Base-by-base conservation (phyloP, 2,329 filamentous ascomycete genomes). In the Cladorrhinum sp. region DNA sequence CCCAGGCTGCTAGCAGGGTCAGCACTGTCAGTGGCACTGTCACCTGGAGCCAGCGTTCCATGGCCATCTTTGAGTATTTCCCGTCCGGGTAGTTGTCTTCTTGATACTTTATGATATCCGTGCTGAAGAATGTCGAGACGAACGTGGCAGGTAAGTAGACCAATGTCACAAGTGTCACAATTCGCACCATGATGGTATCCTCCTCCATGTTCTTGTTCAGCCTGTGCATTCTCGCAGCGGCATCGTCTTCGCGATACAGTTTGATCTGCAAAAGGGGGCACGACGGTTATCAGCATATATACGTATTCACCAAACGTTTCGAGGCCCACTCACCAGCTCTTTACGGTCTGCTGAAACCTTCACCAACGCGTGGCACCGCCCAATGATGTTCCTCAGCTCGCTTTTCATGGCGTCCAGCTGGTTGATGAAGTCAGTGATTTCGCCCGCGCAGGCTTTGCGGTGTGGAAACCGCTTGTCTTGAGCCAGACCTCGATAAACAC, bases 301-400 rank as follows among this genome's bases (percentile, higher is more conserved):
- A 65, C n/a, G 69, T 72, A 4, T 73, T 75, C 20, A n/a, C n/a
- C n/a, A n/a, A n/a, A n/a, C n/a, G n/a, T n/a, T n/a, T n/a, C n/a
- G n/a, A n/a, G n/a, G n/a, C n/a, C n/a, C n/a, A n/a, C n/a, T 29
- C 10, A 29, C 25, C 25, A 29, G 25, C 25, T 29, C 25, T 29
- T 4, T 29, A 10, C 25, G 25, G 25, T 29, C 10, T 4, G 25
- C 25, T 29, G 25, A 5, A 4, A 29, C 10, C 25, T 29, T 70
- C 67, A 0, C 70, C 67, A 1, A 78, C 68, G 73, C 61, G 45
- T 71, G 70, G 2, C 72, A 72, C 18, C 77, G 63, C 8, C 67
- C 62, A 41, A 73, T 70, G 51, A 77, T 74, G 66, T 76, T 73
- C 13, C 70, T 71, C 9, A 70, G 68, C 18, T 78, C 73, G 13